A percentile compares a stretch with the other conserved stretches of the same genome.
phyloP scores from a whole-genome alignment of 192 early-diverging fungal species.

The Gamsiella multidivaricata region DNA sequence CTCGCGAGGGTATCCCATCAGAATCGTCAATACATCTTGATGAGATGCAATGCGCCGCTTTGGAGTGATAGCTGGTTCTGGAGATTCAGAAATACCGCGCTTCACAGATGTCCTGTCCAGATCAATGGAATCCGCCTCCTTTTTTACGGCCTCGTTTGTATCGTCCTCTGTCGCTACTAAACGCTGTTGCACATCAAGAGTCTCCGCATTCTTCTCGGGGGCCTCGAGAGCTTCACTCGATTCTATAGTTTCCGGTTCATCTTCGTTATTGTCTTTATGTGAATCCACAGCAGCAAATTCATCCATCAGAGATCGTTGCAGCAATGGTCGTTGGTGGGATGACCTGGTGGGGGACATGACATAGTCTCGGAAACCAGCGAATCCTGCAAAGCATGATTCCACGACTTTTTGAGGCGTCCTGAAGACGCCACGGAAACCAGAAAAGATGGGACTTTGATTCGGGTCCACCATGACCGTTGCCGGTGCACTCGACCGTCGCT shows the following conservation, averaged over 20 bases:
- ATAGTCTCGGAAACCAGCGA: conserved; percentile 23
- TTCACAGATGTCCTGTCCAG: not conserved
- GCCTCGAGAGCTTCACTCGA: not conserved
- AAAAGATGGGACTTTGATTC: conserved; percentile 24
- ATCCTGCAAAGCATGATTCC: conserved; percentile 25
- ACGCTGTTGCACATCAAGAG: conserved; percentile 2
- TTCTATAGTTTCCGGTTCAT: not conserved
- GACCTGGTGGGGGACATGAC: conserved; percentile 15
- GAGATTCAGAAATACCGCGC: not conserved
- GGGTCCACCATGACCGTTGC: not conserved
- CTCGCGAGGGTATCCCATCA: not conserved
- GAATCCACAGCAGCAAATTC: not conserved
- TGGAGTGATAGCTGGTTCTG: not conserved
- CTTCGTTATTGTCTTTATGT: not conserved
- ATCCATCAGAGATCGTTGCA: not conserved
- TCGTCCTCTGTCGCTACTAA: not conserved
- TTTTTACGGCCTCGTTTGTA: not conserved
- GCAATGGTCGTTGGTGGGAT: not conserved
- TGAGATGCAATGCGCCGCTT: conserved; percentile 17
- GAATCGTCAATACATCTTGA: conserved; percentile 16
- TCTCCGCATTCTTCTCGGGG: not conserved
- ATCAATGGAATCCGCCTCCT: not conserved
- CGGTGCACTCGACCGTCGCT: conserved; percentile 23
- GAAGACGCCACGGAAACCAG: conserved; percentile 26
- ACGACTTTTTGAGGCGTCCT: conserved; percentile 36